Percentiles rank a stretch among this genome's conserved stretches.
Conservation (phyloP, 345 rosid genomes). For the Populus pruinosa region DNA sequence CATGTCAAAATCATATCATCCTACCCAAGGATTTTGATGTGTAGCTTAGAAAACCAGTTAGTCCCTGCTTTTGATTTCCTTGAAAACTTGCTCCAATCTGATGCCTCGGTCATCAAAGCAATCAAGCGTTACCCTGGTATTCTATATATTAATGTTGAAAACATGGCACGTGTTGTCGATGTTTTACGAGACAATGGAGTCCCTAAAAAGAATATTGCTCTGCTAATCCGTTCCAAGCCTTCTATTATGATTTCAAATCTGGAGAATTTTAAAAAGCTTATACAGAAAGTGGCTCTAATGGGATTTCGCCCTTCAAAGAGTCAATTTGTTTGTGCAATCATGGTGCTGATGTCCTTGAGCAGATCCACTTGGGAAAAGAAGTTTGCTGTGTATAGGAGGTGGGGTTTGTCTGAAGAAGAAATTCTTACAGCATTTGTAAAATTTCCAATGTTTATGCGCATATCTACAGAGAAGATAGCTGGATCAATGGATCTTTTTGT, state of each 20-base stretch:
- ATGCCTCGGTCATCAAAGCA: neutral
- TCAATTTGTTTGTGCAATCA: conserved; percentile 39
- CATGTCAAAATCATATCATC: neutral
- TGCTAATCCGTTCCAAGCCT: too few relatives aligned
- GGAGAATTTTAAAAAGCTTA: neutral
- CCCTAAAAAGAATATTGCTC: neutral
- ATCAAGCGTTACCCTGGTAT: neutral
- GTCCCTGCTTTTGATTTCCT: conserved; percentile 12
- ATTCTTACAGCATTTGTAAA: conserved; percentile 18
- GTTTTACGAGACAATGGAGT: conserved; percentile 16
- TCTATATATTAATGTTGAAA: neutral
- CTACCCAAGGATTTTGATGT: neutral
- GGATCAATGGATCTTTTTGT: conserved; percentile 23
- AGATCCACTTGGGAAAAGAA: conserved; percentile 20
- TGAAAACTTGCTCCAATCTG: neutral
- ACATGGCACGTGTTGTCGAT: neutral
- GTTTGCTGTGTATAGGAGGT: too few relatives aligned
- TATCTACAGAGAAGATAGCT: conserved; percentile 24
- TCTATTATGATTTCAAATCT: neutral
- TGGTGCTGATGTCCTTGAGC: neutral
- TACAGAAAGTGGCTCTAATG: conserved; percentile 35
- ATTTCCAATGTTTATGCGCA: conserved; percentile 15
- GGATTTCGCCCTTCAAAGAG: conserved; percentile 43
- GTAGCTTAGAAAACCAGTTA: conserved; percentile 7
- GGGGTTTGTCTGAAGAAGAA: conserved; percentile 31